Percentiles rank a stretch among this genome's conserved stretches.
Evolutionary conservation across 78 protist genomes (phyloP).

Genomic region (Creolimax fragrantissima): DNA sequence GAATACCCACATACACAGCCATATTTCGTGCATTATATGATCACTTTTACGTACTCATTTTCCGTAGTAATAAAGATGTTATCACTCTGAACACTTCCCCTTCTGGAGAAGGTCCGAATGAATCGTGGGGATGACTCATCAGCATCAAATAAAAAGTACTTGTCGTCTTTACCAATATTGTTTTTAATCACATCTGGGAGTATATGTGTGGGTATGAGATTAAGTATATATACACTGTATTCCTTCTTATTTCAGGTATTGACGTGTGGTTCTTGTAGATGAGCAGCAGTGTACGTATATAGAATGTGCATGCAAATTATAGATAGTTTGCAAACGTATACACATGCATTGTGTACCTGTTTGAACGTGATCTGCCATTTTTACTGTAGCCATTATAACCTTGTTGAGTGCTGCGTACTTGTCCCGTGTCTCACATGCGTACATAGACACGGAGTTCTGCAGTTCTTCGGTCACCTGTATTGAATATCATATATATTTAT

Average conservation of each 20-base stretch:
- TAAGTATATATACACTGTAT: too few species aligned
- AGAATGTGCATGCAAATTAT: background rate
- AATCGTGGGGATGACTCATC: background rate
- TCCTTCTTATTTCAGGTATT: too few species aligned
- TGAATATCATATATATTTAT: background rate
- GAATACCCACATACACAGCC: too few species aligned
- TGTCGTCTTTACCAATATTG: background rate
- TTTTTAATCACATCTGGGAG: too few species aligned
- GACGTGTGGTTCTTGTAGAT: too few species aligned
- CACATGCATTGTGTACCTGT: background rate
- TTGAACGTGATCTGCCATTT: background rate
- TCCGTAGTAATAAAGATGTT: background rate
- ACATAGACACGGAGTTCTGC: background rate
- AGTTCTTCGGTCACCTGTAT: background rate
- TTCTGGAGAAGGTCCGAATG: background rate
- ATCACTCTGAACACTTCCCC: background rate
- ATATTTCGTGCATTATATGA: background rate
- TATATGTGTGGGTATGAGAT: too few species aligned
- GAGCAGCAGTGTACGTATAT: background rate
- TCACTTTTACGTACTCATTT: background rate
- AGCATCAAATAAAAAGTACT: background rate
- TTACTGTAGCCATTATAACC: background rate
- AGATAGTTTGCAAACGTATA: background rate
- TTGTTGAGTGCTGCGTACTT: background rate
- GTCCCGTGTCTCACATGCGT: background rate